These are phyloP conservation scores for Chara braunii DNA, from an alignment of 139 green algal genomes.

Conservation along the genomic window DNA sequence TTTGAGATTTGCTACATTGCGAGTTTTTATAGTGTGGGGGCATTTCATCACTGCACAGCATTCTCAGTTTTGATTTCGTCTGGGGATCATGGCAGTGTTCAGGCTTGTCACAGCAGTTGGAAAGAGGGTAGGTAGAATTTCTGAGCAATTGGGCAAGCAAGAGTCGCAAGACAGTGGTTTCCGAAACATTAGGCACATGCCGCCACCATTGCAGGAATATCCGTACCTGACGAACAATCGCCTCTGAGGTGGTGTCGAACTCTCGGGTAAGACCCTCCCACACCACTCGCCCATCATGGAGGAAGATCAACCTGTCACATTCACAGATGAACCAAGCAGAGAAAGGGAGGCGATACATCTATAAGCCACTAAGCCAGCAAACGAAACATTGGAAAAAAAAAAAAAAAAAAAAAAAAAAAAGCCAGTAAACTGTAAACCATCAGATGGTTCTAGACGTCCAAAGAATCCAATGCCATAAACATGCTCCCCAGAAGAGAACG, in stretches of 20 bases:
- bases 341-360: neutral
- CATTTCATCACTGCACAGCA: no score
- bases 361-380: neutral
- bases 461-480: neutral
- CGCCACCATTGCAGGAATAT: no score
- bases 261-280: slow-evolving; percentile 85
- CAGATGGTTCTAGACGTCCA: neutral
- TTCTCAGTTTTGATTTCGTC: no score
- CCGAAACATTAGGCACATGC: no score
- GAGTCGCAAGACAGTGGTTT: no score
- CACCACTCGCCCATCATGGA: slow-evolving; percentile 88
- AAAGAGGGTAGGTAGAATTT: no score
- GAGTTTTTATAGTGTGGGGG: no score
- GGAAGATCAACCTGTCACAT: slow-evolving; percentile 74
- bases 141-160: no score
- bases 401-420: slow-evolving; percentile 2
- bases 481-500: slow-evolving; percentile 10
- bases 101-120: no score
- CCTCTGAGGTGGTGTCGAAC: slow-evolving; percentile 85
- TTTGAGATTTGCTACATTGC: no score
- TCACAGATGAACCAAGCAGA: slow-evolving; percentile 1
- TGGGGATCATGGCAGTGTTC: no score
- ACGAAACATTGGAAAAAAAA: neutral
- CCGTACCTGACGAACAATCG: slow-evolving; percentile 96
- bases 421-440: neutral